phyloP scores from a whole-genome alignment of 2,329 filamentous ascomycete genomes.

The Daldinia sp. region DNA sequence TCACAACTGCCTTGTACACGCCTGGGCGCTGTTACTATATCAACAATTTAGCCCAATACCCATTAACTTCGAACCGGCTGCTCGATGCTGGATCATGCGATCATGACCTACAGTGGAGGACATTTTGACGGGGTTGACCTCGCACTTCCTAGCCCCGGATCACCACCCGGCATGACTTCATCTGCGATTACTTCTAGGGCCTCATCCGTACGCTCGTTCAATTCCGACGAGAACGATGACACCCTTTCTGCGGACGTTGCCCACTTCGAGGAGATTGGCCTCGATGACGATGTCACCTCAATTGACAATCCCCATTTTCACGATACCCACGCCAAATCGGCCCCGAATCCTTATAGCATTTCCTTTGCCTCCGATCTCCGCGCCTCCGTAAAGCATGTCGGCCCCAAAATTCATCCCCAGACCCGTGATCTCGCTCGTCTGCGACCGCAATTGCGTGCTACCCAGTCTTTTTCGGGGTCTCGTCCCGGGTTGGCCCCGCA shows the following conservation, averaged over 20 bases:
- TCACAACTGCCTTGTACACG: neutral
- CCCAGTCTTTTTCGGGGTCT: conserved; percentile 41
- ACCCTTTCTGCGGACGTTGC: conserved; percentile 74
- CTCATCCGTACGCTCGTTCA: conserved; percentile 84
- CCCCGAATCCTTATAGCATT: conserved; percentile 59
- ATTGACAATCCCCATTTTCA: conserved; percentile 47
- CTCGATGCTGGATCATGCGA: conserved; percentile 41
- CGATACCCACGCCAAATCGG: conserved; percentile 49
- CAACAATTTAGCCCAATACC: neutral
- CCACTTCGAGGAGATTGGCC: conserved; percentile 92
- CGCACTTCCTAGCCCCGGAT: conserved; percentile 62
- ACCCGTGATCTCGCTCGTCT: conserved; percentile 44
- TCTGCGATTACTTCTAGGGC: conserved; percentile 88
- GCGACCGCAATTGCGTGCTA: conserved; percentile 48
- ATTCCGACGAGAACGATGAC: conserved; percentile 76
- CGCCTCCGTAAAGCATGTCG: conserved; percentile 44
- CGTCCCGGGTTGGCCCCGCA: conserved; percentile 58
- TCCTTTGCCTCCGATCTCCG: conserved; percentile 56
- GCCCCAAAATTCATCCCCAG: conserved; percentile 40
- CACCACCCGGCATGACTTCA: conserved; percentile 78
- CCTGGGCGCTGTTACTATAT: neutral
- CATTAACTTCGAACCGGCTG: neutral
- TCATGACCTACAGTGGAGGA: conserved; percentile 53
- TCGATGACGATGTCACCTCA: conserved; percentile 71
- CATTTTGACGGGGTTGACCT: conserved; percentile 49